These are phyloP conservation scores for Datura wrightii DNA, from an alignment of 257 asterid species.

Conservation along the genomic window DNA sequence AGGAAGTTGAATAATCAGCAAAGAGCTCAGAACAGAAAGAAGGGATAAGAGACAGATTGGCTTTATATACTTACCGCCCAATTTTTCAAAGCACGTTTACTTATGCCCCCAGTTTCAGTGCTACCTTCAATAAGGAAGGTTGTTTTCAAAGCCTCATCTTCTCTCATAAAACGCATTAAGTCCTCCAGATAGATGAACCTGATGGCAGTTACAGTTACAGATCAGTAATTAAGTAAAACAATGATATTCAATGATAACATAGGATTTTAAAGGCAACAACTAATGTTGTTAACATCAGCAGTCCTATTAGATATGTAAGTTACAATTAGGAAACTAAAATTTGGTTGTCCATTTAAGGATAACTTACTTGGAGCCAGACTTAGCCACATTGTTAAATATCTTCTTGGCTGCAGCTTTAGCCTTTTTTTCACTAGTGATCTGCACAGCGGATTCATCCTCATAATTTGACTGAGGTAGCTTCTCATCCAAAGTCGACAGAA, in stretches of 20 bases:
- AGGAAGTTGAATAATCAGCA: neutral
- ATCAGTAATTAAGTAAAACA: conserved; percentile 2
- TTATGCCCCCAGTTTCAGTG: conserved; percentile 69
- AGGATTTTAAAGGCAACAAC: neutral
- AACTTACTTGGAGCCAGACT: conserved; percentile 70
- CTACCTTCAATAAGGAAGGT: conserved; percentile 69
- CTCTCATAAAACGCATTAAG: conserved; percentile 79
- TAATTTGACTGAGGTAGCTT: conserved; percentile 53
- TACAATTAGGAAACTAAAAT: neutral
- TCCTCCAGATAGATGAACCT: conserved; percentile 72
- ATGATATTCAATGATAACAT: neutral
- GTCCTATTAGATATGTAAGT: neutral
- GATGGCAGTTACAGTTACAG: conserved; percentile 32
- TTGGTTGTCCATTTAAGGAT: conserved; percentile 9
- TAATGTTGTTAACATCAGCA: neutral
- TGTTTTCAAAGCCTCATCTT: conserved; percentile 75
- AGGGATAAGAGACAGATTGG: conserved; percentile 20
- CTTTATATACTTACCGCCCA: conserved; percentile 70
- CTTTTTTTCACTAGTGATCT: conserved; percentile 72
- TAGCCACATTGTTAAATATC: conserved; percentile 81
- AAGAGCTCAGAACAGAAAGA: neutral
- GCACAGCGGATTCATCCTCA: conserved; percentile 68
- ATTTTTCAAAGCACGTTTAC: conserved; percentile 76
- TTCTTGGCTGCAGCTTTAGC: conserved; percentile 82
- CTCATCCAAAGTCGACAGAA: conserved; percentile 77